These are phyloP conservation scores for Haplosporangium sp. DNA, from an alignment of 371 early-diverging fungal genomes.

Conservation along the genomic window DNA sequence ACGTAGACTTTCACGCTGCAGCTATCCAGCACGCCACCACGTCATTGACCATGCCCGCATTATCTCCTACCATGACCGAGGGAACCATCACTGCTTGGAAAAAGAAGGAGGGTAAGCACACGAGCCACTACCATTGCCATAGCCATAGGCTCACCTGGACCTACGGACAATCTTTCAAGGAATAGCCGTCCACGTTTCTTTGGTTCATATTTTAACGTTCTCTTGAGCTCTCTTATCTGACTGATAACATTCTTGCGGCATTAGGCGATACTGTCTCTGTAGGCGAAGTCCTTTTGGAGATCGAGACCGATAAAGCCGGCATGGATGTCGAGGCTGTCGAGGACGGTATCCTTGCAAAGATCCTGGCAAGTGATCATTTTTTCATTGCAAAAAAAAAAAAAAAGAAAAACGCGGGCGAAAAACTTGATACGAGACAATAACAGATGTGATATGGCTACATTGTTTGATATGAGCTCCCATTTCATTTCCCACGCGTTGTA, in stretches of 20 bases:
- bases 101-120: slow-evolving; percentile 76
- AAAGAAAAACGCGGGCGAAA: not conserved
- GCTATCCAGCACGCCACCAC: slow-evolving; percentile 66
- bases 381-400: not conserved
- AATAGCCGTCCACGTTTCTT: not conserved
- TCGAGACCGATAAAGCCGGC: slow-evolving; percentile 98
- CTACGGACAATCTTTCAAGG: no score
- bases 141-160: no score
- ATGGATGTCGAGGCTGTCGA: slow-evolving; percentile 97
- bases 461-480: slow-evolving; percentile 1
- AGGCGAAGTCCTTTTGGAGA: slow-evolving; percentile 91
- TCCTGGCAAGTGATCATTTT: slow-evolving; percentile 66
- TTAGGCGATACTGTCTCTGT: slow-evolving; percentile 85
- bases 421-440: no score
- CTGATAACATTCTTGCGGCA: no score
- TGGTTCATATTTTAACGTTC: not conserved
- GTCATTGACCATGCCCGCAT: slow-evolving; percentile 90
- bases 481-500: slow-evolving; percentile 7
- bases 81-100: slow-evolving; percentile 93
- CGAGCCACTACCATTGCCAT: no score
- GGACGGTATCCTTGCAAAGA: slow-evolving; percentile 94
- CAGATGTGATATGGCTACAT: not conserved
- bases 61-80: slow-evolving; percentile 98
- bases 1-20: slow-evolving; percentile 68
- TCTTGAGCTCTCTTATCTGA: no score